A percentile compares a stretch with the other conserved stretches of the same genome.
These are phyloP conservation scores for Populus simonii DNA, from an alignment of 345 rosid species.

Conservation along the genomic window DNA sequence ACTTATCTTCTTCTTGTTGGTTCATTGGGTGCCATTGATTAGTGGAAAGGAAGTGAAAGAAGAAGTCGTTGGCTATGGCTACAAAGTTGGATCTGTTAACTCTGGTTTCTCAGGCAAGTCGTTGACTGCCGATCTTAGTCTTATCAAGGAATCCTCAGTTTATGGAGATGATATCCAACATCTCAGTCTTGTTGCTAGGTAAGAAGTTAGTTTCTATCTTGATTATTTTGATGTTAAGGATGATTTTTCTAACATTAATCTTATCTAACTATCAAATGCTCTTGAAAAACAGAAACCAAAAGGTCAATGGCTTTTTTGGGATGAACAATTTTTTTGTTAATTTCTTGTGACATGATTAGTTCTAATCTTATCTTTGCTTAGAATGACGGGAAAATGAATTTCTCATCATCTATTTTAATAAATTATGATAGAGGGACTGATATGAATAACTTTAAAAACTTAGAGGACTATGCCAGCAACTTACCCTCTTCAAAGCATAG, in stretches of 20 bases:
- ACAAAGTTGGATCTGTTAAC: neutral
- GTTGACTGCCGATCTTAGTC: conserved; percentile 16
- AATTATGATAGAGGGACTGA: neutral
- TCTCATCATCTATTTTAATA: too few relatives aligned
- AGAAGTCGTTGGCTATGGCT: neutral
- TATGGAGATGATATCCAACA: conserved; percentile 13
- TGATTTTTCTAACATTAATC: neutral
- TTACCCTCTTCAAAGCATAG: neutral
- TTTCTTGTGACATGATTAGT: neutral
- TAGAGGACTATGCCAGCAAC: neutral
- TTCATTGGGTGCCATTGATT: neutral
- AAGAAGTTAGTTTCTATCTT: neutral
- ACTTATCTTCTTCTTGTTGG: neutral
- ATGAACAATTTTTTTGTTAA: too few relatives aligned
- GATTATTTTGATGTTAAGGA: too few relatives aligned
- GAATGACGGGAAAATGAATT: neutral
- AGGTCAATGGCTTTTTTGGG: too few relatives aligned
- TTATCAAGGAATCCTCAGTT: conserved; percentile 9
- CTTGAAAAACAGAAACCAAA: neutral
- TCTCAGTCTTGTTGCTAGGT: conserved; percentile 15
- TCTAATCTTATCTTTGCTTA: neutral
- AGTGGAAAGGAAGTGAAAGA: neutral
- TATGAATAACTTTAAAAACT: neutral
- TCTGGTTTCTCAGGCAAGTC: too few relatives aligned
- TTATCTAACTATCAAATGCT: neutral